phyloP scores from a whole-genome alignment of 2,329 filamentous ascomycete species.

The Trichoderma sp. region DNA sequence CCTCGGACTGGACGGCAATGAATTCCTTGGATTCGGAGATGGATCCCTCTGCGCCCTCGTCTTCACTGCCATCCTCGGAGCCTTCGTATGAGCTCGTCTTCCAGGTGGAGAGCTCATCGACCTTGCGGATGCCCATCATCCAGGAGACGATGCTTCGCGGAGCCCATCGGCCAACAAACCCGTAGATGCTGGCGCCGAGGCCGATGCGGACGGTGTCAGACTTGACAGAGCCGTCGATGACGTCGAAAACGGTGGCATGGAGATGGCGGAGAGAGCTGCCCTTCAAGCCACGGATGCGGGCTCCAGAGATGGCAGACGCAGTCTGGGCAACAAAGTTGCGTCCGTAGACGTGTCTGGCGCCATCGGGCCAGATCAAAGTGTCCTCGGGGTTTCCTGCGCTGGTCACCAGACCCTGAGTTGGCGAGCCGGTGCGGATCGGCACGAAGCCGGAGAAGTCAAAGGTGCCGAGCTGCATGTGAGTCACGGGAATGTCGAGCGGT shows the following conservation, averaged over 20 bases:
- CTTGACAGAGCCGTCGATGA: conserved; percentile 69
- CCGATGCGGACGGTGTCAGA: conserved; percentile 75
- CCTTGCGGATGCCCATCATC: conserved; percentile 83
- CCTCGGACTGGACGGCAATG: conserved; percentile 51
- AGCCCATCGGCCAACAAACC: conserved; percentile 79
- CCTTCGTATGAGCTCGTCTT: conserved; percentile 50
- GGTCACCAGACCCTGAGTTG: conserved; percentile 46
- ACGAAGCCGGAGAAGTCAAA: conserved; percentile 79
- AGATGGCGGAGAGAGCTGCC: conserved; percentile 77
- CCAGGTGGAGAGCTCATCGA: conserved; percentile 61
- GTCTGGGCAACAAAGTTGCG: conserved; percentile 63
- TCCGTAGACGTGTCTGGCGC: conserved; percentile 63
- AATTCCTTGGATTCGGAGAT: conserved; percentile 51
- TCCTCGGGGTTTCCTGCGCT: conserved; percentile 49
- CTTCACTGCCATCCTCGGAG: conserved; percentile 44
- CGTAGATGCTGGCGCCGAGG: conserved; percentile 81
- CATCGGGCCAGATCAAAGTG: conserved; percentile 65
- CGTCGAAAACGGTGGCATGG: conserved; percentile 88
- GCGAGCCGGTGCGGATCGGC: conserved; percentile 44
- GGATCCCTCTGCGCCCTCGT: conserved; percentile 31
- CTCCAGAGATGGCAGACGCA: conserved; percentile 58
- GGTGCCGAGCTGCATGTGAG: conserved; percentile 87
- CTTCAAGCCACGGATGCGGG: conserved; percentile 61
- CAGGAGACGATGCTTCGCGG: conserved; percentile 80
- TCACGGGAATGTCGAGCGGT: conserved; percentile 75